Evolutionary conservation across 2,329 filamentous ascomycete genomes (phyloP), one percentile per base, ranked within the genome.

Genomic region (Aureobasidium sp.): DNA sequence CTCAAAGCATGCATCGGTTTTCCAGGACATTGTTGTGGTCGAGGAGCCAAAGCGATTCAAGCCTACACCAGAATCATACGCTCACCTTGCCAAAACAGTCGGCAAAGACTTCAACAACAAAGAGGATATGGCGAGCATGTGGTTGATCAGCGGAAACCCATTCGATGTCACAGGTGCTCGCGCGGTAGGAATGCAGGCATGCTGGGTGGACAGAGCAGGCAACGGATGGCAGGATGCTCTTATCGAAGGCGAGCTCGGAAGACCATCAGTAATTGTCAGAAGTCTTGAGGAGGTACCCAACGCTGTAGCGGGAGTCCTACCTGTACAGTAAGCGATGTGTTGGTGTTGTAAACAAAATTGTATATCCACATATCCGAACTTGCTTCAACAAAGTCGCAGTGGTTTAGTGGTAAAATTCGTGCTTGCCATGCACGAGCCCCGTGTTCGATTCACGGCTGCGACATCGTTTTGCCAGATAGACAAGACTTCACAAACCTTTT

Each of bases 111-210:
- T 48, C 41, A 29, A 34, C n/a, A 63, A 70, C 11, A 67, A 78
- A 25, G 73, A 71, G 1, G 67, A 78, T 21, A 75, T 78, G 65
- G 74, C 70, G 1, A 75, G 81, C 30, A 77, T 90, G 15, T 90
- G 87, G 86, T 72, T 91, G 8, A 79, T 92, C 6, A 88, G 82
- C 66, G 83, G 83, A 1, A 91, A 91, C 69, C 85, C 88, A 2
- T 91, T 91, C 69, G 88, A 91, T 70, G 76, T 88, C 16, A 80
- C 85, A 0, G 88, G 89, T 0, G 85, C 87, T 0, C 79, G 78
- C 63, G 77, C 78, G 1, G 77, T 80, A 5, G 87, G 87, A 0
- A 75, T 90, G 74, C 79, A 81, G 67, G 81, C 84, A 29, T 83
- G 80, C 13, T 91, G 86, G 84, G 81, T 91, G 6, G 86, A 90